Evolutionary conservation across 2,329 filamentous ascomycete species (phyloP).

Genomic region (Huntiella omanensis): DNA sequence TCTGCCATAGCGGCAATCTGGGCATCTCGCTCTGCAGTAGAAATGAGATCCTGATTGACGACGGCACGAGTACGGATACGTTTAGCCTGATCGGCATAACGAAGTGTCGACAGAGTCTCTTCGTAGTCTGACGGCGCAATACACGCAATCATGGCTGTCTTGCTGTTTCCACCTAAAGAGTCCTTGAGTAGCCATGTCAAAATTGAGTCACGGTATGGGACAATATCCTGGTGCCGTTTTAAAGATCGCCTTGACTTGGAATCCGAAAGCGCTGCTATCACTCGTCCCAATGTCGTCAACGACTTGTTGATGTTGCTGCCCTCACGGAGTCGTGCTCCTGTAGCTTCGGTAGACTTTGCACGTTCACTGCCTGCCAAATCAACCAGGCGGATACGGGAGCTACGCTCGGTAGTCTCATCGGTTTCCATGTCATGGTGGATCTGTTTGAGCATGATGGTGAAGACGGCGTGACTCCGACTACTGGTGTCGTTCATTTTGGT

Average conservation of each 20-base stretch:
- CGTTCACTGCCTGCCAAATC: constrained; percentile 90
- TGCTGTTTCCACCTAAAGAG: constrained; percentile 86
- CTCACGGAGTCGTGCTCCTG: constrained; percentile 73
- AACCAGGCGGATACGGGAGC: constrained; percentile 81
- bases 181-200: constrained; percentile 81
- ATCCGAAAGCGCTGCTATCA: constrained; percentile 72
- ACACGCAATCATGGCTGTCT: constrained; percentile 98
- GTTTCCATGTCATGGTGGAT: constrained; percentile 94
- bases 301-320: constrained; percentile 99
- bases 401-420: constrained; percentile 93
- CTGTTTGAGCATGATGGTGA: constrained; percentile 94
- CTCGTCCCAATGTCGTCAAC: constrained; percentile 80
- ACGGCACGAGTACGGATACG: constrained; percentile 85
- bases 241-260: constrained; percentile 31
- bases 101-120: constrained; percentile 84
- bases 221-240: constrained; percentile 40
- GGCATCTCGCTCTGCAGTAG: constrained; percentile 79
- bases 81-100: constrained; percentile 96
- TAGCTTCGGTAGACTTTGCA: constrained; percentile 89
- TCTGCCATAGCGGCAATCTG: constrained; percentile 91
- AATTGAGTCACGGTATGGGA: constrained; percentile 85
- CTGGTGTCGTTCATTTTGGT: constrained; percentile 99
- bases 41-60: constrained; percentile 90
- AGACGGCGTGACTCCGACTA: constrained; percentile 88
- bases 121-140: constrained; percentile 93